These are phyloP conservation scores for Micractinium sp. DNA, from an alignment of 139 green algal genomes.

Conservation along the genomic window DNA sequence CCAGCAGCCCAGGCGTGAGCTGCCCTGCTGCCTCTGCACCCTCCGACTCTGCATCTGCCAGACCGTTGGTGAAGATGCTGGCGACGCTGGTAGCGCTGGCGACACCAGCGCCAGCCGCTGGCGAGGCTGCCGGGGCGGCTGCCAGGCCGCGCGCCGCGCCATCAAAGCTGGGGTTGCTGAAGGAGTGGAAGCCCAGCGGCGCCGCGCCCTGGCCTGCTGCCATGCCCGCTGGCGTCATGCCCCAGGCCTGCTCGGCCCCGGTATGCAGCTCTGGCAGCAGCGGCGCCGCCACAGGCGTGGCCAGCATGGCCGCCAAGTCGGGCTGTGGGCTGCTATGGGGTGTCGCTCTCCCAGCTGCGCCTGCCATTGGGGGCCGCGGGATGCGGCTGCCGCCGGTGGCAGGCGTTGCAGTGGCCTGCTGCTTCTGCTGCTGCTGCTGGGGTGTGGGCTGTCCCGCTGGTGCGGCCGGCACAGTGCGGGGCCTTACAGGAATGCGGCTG, in stretches of 20 bases:
- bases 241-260: neutral
- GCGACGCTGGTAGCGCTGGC: neutral
- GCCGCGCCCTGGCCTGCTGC: neutral
- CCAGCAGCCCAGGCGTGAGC: slow-evolving; percentile 23
- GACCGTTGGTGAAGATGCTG: neutral
- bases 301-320: slow-evolving; percentile 24
- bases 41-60: neutral
- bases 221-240: neutral
- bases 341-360: neutral
- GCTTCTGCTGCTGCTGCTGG: neutral
- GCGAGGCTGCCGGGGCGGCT: neutral
- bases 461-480: neutral
- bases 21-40: neutral
- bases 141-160: neutral
- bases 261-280: slow-evolving; percentile 2
- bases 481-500: slow-evolving; percentile 22
- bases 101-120: neutral
- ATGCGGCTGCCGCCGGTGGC: slow-evolving; percentile 3
- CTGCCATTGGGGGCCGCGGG: neutral
- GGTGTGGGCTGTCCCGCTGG: neutral
- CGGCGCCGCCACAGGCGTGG: neutral
- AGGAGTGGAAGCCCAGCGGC: slow-evolving; percentile 12
- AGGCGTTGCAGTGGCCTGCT: neutral
- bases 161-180: slow-evolving; percentile 40
- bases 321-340: neutral